Evolutionary conservation across 352 stramenopile species (phyloP).

Genomic region (Globisporangium cystogenes): DNA sequence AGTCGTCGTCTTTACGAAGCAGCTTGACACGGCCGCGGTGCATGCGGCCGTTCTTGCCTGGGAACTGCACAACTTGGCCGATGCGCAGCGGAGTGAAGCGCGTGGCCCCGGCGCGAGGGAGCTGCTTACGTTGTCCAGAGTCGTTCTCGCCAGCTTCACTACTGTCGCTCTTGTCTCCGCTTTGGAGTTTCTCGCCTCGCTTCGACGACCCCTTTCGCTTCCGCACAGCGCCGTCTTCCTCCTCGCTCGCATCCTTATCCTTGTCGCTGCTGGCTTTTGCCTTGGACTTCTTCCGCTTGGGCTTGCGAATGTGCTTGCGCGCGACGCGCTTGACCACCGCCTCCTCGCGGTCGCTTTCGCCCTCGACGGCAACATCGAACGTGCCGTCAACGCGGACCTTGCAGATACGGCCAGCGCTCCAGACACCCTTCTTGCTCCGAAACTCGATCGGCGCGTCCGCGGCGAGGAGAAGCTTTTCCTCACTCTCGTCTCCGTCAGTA

Average conservation of each 20-base stretch:
- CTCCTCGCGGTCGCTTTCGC: slow-evolving; percentile 29
- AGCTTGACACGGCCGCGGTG: slow-evolving; percentile 42
- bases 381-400: slow-evolving; percentile 36
- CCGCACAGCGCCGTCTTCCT: slow-evolving; percentile 18
- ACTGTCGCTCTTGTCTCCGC: slow-evolving; percentile 10
- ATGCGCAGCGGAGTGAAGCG: slow-evolving; percentile 24
- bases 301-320: slow-evolving; percentile 17
- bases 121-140: neutral
- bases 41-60: slow-evolving; percentile 33
- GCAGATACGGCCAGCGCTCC: slow-evolving; percentile 23
- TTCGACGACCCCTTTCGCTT: slow-evolving; percentile 18
- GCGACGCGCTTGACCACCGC: slow-evolving; percentile 24
- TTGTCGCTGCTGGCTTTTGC: slow-evolving; percentile 2
- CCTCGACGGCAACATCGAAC: slow-evolving; percentile 43
- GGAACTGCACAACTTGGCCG: slow-evolving; percentile 54
- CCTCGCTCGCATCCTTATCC: slow-evolving; percentile 7
- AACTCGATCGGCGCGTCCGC: slow-evolving; percentile 31
- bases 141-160: slow-evolving; percentile 1
- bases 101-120: neutral
- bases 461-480: slow-evolving; percentile 13
- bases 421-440: slow-evolving; percentile 28
- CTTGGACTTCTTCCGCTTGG: slow-evolving; percentile 9
- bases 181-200: slow-evolving; percentile 8
- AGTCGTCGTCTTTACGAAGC: slow-evolving; percentile 31
- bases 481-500: slow-evolving; percentile 12